Conservation (phyloP, 495 filamentous ascomycete species). For the Aspergillus homomorphus region DNA sequence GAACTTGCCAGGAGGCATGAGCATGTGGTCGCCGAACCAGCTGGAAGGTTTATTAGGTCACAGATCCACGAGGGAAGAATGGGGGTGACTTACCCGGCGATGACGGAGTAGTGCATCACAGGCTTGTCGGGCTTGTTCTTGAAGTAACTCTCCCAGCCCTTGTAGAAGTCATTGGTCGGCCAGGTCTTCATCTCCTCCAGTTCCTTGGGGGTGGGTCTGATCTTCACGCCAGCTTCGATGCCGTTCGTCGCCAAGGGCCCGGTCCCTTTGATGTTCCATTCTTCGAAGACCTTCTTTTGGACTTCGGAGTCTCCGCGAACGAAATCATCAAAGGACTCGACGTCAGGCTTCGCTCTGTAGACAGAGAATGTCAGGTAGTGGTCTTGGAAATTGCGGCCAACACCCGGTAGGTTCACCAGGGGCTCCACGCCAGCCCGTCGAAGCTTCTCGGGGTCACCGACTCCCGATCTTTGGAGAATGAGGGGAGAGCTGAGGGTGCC, state of each 20-base stretch:
- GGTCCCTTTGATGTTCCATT: slow-evolving; percentile 77
- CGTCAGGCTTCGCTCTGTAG: slow-evolving; percentile 72
- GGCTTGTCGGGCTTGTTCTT: slow-evolving; percentile 84
- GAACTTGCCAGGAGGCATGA: slow-evolving; percentile 75
- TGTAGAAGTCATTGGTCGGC: slow-evolving; percentile 63
- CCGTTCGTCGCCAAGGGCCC: slow-evolving; percentile 80
- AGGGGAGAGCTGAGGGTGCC: slow-evolving; percentile 77
- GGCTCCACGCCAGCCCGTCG: slow-evolving; percentile 66
- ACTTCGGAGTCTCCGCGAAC: slow-evolving; percentile 68
- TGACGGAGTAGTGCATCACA: slow-evolving; percentile 77
- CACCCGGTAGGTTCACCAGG: slow-evolving; percentile 73
- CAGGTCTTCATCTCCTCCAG: slow-evolving; percentile 62
- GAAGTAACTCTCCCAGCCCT: slow-evolving; percentile 77
- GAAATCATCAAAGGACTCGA: slow-evolving; percentile 80
- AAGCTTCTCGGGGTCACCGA: slow-evolving; percentile 70
- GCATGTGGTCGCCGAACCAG: slow-evolving; percentile 61
- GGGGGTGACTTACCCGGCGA: slow-evolving; percentile 48
- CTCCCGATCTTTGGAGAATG: slow-evolving; percentile 72
- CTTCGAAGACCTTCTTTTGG: slow-evolving; percentile 65
- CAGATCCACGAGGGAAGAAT: neutral
- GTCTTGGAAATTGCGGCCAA: slow-evolving; percentile 82
- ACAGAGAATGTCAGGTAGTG: slow-evolving; percentile 79
- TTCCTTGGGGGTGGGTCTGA: slow-evolving; percentile 68
- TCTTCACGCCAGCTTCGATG: slow-evolving; percentile 80
- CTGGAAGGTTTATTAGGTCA: slow-evolving; percentile 12